These are phyloP conservation scores for Rhizopogon vulgaris DNA, from an alignment of 768 basidiomycete genomes.

Conservation along the genomic window DNA sequence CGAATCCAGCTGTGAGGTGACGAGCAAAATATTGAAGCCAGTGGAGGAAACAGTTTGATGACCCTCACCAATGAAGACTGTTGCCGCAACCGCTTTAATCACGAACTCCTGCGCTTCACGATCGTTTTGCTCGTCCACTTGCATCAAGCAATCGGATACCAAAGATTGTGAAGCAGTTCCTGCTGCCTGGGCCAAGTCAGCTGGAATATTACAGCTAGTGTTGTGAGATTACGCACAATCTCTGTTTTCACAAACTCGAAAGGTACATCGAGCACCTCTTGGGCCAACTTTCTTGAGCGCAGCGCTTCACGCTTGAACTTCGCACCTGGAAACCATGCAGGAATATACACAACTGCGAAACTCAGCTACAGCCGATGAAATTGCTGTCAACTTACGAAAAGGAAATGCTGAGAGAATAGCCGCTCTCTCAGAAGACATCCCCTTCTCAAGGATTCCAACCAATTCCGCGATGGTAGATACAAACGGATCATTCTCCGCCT, in stretches of 20 bases:
- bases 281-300: conserved; percentile 7
- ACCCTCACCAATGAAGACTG: conserved; percentile 16
- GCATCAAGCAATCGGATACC: conserved; percentile 13
- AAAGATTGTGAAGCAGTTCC: conserved; percentile 16
- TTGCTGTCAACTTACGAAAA: conserved; percentile 10
- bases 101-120: conserved; percentile 10
- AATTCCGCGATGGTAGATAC: conserved; percentile 11
- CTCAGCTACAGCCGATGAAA: background rate
- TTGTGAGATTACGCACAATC: background rate
- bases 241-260: conserved; percentile 18
- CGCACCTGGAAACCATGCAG: conserved; percentile 15
- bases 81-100: conserved; percentile 13
- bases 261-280: conserved; percentile 12
- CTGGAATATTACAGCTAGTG: background rate
- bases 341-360: conserved; percentile 12
- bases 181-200: conserved; percentile 10
- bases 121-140: background rate
- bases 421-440: conserved; percentile 16
- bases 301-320: conserved; percentile 7
- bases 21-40: background rate
- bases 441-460: background rate
- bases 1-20: background rate
- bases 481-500: conserved; percentile 13
- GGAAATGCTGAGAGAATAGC: conserved; percentile 15
- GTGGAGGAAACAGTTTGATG: background rate